Base-by-base conservation (phyloP, 1,139 yeast genomes). In the Citeromyces hawaiiensis region DNA sequence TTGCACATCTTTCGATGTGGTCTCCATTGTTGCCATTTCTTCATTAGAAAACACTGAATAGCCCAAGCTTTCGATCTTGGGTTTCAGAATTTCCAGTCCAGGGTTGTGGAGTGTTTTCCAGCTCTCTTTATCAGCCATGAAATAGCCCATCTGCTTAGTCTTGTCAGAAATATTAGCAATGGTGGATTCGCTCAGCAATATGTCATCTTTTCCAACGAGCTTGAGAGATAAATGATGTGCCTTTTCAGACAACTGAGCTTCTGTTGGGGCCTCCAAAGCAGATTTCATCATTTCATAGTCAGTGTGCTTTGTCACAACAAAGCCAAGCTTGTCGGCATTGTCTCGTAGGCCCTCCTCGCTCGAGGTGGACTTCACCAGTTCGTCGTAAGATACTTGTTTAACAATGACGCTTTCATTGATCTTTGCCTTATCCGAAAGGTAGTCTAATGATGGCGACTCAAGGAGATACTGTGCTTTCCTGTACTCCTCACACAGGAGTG, bases 291-390 rank as follows among this genome's bases (percentile, higher is more conserved):
- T 49, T 0, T 46, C 47, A 19, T 56, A 50, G n/a, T 59, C 61
- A 15, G 47, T 47, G n/a, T 46, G 46, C 8, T 62, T 45, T 3
- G 64, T 23, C 1, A 63, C 54, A 4, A 59, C 52, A 43, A 65
- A 51, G 3, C 67, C 68, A 10, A 60, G 45, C 36, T 48, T 46
- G 14, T 48, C 48, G 27, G 56, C 59, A 38, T 54, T 53, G 38
- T 57, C 53, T 27, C 48, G 47, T 41, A 61, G 48, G 27, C 27
- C 27, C 3, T 4, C 11, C 27, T 23, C 27, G 27, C 11, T 23
- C 27, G 27, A 23, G 11, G 11, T 23, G 27, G 4, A 3, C 11
- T 23, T 23, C 27, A 23, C 11, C 11, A 17, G 11, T 10, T 17
- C 14, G 11, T 15, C 11, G 35, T 31, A 31, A 15, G 35, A 15